A percentile compares a stretch with the other conserved stretches of the same genome.
Evolutionary conservation across 306 rosid species (phyloP).

Genomic region (Potentilla sterilis): DNA sequence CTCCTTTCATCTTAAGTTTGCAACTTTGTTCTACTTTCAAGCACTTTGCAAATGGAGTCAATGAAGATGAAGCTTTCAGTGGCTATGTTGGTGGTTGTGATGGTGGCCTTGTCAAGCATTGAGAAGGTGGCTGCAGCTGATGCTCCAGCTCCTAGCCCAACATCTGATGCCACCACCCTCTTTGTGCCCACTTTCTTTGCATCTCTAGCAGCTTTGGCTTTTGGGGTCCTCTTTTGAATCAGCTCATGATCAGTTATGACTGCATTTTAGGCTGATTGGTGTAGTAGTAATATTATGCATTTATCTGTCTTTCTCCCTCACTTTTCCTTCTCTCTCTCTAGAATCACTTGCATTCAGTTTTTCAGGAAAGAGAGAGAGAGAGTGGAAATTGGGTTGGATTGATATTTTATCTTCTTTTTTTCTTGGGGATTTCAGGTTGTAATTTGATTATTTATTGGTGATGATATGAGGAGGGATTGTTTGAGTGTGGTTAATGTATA

Average conservation of each 20-base stretch:
- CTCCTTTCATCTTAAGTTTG: not conserved
- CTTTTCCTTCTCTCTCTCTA: constrained; percentile 14
- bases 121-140: constrained; percentile 35
- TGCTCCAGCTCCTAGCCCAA: constrained; percentile 49
- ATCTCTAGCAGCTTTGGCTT: constrained; percentile 38
- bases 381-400: constrained; percentile 9
- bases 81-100: constrained; percentile 28
- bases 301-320: not conserved
- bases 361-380: constrained; percentile 8
- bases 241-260: not conserved
- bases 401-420: not conserved
- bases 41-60: constrained; percentile 33
- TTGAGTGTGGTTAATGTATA: constrained; percentile 28
- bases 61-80: constrained; percentile 37
- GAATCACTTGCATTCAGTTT: constrained; percentile 7
- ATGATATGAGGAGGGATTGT: constrained; percentile 11
- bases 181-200: constrained; percentile 40
- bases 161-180: constrained; percentile 33
- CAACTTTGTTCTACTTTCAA: not conserved
- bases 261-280: constrained; percentile 3
- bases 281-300: not conserved
- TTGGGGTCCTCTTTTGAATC: constrained; percentile 36
- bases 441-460: constrained; percentile 20
- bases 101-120: constrained; percentile 37
- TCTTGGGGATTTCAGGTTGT: constrained; percentile 14